Evolutionary conservation across 2,329 filamentous ascomycete species (phyloP).

Genomic region (Trichoderma aggressivum): DNA sequence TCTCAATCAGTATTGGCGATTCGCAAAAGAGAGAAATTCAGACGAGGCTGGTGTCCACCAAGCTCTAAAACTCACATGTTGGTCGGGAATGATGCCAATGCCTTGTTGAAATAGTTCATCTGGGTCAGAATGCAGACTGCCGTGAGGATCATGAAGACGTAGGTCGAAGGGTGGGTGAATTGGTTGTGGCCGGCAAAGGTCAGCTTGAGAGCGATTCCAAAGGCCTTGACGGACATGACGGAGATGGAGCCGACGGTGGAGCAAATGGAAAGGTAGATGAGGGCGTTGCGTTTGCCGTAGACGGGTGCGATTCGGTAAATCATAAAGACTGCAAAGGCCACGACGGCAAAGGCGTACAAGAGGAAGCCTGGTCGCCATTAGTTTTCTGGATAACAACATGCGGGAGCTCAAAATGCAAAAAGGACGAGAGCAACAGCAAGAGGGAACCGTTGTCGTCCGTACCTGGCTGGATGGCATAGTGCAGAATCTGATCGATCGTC

Average conservation of each 20-base stretch:
- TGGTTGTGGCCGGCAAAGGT: slow-evolving; percentile 93
- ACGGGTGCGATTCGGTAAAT: slow-evolving; percentile 90
- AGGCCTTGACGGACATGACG: slow-evolving; percentile 98
- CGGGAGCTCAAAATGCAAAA: background rate
- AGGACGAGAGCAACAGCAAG: too few species aligned
- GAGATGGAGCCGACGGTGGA: slow-evolving; percentile 95
- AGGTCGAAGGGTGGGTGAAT: slow-evolving; percentile 90
- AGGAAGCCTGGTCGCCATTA: slow-evolving; percentile 68
- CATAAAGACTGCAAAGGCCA: slow-evolving; percentile 85
- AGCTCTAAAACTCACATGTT: slow-evolving; percentile 70
- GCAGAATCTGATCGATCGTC: slow-evolving; percentile 86
- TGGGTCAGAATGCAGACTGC: slow-evolving; percentile 93
- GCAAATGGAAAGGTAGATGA: slow-evolving; percentile 97
- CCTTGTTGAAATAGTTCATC: slow-evolving; percentile 99
- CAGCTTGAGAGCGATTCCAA: slow-evolving; percentile 94
- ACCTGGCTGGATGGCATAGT: slow-evolving; percentile 91
- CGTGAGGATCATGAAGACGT: slow-evolving; percentile 94
- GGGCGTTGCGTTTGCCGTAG: slow-evolving; percentile 90
- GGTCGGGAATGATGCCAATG: slow-evolving; percentile 91
- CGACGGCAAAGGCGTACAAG: slow-evolving; percentile 76
- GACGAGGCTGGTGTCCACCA: background rate
- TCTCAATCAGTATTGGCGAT: slow-evolving; percentile 17
- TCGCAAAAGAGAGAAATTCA: background rate
- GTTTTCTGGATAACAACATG: background rate
- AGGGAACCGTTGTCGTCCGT: slow-evolving; percentile 24